Evolutionary conservation across 805 yeast genomes (phyloP).

Genomic region (Starmerella ratchasimensis): DNA sequence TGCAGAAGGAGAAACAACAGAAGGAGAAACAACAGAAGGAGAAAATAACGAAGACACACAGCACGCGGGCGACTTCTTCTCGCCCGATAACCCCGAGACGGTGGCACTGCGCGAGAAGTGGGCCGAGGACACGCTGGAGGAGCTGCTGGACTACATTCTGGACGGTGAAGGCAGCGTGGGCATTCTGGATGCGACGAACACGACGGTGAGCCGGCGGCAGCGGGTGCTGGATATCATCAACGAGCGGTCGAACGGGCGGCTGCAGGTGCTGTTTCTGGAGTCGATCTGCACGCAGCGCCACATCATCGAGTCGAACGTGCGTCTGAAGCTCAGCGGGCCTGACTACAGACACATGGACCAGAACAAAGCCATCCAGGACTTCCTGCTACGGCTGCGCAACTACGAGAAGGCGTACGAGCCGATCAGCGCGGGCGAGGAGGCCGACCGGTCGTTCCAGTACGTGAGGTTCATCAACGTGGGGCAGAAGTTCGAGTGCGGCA

Average conservation of each 20-base stretch:
- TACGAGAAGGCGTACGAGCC: constrained; percentile 86
- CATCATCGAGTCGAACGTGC: constrained; percentile 69
- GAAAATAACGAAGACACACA: constrained; percentile 4
- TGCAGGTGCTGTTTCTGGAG: constrained; percentile 75
- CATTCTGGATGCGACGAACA: constrained; percentile 84
- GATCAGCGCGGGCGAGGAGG: constrained; percentile 61
- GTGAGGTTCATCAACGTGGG: constrained; percentile 96
- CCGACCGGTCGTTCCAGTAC: constrained; percentile 56
- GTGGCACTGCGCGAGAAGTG: constrained; percentile 69
- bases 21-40: no score
- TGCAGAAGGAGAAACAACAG: no score
- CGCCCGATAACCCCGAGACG: constrained; percentile 58
- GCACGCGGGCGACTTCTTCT: constrained; percentile 76
- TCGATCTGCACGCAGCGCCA: constrained; percentile 71
- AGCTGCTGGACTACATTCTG: constrained; percentile 64
- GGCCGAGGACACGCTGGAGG: constrained; percentile 91
- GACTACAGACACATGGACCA: constrained; percentile 83
- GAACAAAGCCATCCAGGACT: constrained; percentile 63
- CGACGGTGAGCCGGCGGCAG: constrained; percentile 58
- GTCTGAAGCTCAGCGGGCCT: constrained; percentile 81
- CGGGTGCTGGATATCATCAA: constrained; percentile 35
- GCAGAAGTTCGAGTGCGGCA: constrained; percentile 80
- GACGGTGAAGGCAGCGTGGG: constrained; percentile 84
- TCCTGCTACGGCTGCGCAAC: constrained; percentile 63
- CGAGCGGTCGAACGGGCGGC: constrained; percentile 30